Evolutionary conservation across 768 basidiomycete species (phyloP).

Genomic region (Clathrus columnatus): DNA sequence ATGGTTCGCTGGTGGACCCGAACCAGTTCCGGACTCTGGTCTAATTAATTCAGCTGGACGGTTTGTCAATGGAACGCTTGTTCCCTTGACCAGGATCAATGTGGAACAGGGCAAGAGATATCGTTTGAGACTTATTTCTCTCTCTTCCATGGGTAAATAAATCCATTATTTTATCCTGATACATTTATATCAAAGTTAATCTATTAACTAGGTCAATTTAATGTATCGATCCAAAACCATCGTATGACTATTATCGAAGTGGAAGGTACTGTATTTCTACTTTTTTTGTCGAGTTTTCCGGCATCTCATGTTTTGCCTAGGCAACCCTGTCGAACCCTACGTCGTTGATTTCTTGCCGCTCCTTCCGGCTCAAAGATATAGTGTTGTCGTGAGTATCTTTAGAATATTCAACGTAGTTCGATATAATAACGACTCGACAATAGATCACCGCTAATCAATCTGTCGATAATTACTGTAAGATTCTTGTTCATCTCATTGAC

Average conservation of each 20-base stretch:
- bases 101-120: background rate
- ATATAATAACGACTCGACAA: background rate
- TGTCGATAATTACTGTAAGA: background rate
- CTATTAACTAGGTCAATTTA: slow-evolving; percentile 18
- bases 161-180: background rate
- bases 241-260: slow-evolving; percentile 32
- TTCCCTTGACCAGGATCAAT: background rate
- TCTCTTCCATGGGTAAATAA: background rate
- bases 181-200: background rate
- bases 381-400: slow-evolving; percentile 19
- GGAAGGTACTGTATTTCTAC: background rate
- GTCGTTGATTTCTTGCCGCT: background rate
- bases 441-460: background rate
- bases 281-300: background rate
- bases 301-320: background rate
- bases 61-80: background rate
- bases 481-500: background rate
- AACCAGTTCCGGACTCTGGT: background rate
- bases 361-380: slow-evolving; percentile 21
- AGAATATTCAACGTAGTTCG: background rate
- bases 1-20: background rate
- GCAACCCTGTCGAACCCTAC: slow-evolving; percentile 1
- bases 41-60: background rate
- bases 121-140: background rate
- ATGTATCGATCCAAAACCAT: slow-evolving; percentile 40